phyloP scores from a whole-genome alignment of 768 basidiomycete genomes.

The Epithele typhae region DNA sequence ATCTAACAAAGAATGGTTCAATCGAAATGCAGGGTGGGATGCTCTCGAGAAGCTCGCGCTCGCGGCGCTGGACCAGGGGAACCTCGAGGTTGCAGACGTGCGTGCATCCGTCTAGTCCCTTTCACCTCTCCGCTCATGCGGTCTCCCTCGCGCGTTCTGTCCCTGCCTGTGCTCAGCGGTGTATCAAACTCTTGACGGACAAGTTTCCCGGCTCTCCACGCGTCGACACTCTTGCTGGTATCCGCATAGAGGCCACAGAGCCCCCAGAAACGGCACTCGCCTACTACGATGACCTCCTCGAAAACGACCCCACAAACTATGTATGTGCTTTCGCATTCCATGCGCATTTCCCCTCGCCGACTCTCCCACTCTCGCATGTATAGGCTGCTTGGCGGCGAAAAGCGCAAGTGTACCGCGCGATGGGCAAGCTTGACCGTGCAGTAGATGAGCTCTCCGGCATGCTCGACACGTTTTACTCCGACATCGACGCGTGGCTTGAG shows the following conservation, averaged over 20 bases:
- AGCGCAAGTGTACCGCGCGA: conserved; percentile 63
- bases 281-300: conserved; percentile 60
- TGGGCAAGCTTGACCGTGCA: conserved; percentile 59
- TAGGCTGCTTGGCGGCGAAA: conserved; percentile 80
- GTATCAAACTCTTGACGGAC: conserved; percentile 52
- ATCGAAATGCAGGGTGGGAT: conserved; percentile 58
- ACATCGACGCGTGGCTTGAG: conserved; percentile 85
- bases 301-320: conserved; percentile 62
- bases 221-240: conserved; percentile 72
- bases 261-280: conserved; percentile 50
- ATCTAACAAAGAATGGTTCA: neutral
- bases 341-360: neutral
- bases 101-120: conserved; percentile 20
- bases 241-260: conserved; percentile 70
- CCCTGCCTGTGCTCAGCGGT: conserved; percentile 38
- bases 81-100: conserved; percentile 73
- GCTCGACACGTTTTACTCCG: conserved; percentile 85
- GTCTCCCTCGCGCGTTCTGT: neutral
- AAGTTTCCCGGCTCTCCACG: conserved; percentile 80
- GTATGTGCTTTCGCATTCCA: conserved; percentile 39
- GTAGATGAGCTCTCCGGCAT: conserved; percentile 68
- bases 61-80: conserved; percentile 73
- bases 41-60: conserved; percentile 77
- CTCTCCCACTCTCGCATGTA: neutral
- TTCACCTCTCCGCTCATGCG: neutral